A percentile compares a stretch with the other conserved stretches of the same genome.
Evolutionary conservation across 257 asterid species (phyloP).

Genomic region (Ophiorrhiza pumila): DNA sequence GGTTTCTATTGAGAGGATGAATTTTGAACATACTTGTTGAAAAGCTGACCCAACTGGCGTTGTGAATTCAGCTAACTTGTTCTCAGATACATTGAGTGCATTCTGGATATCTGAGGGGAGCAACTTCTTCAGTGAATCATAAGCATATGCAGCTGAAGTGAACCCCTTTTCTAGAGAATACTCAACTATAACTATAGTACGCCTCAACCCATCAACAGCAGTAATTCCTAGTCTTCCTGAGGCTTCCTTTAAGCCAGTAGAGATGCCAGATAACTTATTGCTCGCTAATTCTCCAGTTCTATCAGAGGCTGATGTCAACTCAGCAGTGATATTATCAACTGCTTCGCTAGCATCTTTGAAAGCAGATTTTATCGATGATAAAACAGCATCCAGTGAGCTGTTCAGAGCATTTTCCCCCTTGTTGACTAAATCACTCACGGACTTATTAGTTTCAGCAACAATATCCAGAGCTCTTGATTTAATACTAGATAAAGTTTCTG

Average conservation of each 20-base stretch:
- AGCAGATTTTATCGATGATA: conserved; percentile 46
- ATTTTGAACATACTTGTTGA: conserved; percentile 48
- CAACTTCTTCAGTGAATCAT: conserved; percentile 55
- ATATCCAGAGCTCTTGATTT: conserved; percentile 30
- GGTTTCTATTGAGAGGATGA: neutral
- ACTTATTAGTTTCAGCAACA: conserved; percentile 28
- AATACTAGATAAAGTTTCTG: conserved; percentile 37
- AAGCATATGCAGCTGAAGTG: conserved; percentile 54
- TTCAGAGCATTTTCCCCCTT: conserved; percentile 48
- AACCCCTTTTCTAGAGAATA: conserved; percentile 50
- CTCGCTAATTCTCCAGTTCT: conserved; percentile 63
- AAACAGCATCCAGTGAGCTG: conserved; percentile 43
- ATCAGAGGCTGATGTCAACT: conserved; percentile 37
- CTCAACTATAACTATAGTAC: conserved; percentile 46
- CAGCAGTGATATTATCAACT: conserved; percentile 41
- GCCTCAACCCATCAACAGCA: conserved; percentile 57
- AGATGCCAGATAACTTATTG: conserved; percentile 46
- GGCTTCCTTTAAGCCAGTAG: conserved; percentile 55
- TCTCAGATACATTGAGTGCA: conserved; percentile 51
- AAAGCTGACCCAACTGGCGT: conserved; percentile 52
- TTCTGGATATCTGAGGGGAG: conserved; percentile 67
- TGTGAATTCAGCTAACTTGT: conserved; percentile 29
- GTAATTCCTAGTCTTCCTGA: conserved; percentile 52
- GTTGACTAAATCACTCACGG: conserved; percentile 35
- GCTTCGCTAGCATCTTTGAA: conserved; percentile 39